phyloP scores from a whole-genome alignment of 2,329 filamentous ascomycete species.

The Trichoderma sp. region DNA sequence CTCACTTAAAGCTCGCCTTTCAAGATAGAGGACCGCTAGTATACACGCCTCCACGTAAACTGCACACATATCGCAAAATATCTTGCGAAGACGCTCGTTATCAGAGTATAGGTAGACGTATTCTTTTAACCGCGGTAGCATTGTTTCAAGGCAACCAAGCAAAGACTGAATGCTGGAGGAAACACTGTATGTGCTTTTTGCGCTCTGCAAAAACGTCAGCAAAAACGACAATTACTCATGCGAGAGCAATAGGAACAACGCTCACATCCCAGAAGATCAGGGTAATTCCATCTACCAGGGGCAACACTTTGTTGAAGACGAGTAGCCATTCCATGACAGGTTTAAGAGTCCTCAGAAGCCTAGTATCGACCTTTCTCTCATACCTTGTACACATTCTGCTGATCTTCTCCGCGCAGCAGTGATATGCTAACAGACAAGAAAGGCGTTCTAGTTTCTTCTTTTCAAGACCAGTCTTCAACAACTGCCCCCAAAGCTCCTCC shows the following conservation, averaged over 20 bases:
- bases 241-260: not conserved
- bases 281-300: not conserved
- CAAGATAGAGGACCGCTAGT: not conserved
- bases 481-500: not conserved
- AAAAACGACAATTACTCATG: not conserved
- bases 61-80: not conserved
- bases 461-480: not conserved
- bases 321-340: too few species aligned
- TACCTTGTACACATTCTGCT: too few species aligned
- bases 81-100: not conserved
- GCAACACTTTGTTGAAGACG: not conserved
- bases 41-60: not conserved
- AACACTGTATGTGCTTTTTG: not conserved
- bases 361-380: too few species aligned
- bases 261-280: not conserved
- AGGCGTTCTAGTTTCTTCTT: too few species aligned
- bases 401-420: too few species aligned
- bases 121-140: not conserved
- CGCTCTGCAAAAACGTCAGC: not conserved
- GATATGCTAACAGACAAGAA: too few species aligned
- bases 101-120: not conserved
- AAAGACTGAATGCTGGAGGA: not conserved
- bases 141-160: not conserved
- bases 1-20: not conserved
- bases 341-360: too few species aligned